Evolutionary conservation across 495 filamentous ascomycete genomes (phyloP), one percentile per base, ranked within the genome.

Genomic region (Penicillium diatomitis): DNA sequence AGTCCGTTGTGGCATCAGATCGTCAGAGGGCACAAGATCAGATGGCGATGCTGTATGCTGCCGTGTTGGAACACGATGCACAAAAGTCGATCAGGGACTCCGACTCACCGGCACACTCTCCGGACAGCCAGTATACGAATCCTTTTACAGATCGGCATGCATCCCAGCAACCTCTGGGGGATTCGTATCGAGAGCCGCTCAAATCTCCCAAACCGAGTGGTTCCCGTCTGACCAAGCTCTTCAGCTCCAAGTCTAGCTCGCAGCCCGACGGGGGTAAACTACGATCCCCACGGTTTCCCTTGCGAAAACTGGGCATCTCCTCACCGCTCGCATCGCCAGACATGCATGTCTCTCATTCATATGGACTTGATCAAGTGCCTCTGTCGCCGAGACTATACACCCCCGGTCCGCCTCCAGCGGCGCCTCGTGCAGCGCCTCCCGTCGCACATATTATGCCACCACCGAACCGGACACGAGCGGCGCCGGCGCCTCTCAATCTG

Each of bases 51-150:
- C 80, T 96, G 56, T 96, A 96, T 62, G 87, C 81, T 43, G 84
- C 89, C 39, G 90, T 95, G 51, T 85, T 95, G 86, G 87, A 87
- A 67, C 85, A 91, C 44, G 88, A 94, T 65, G 83, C 80, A 35
- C 79, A 80, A 42, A 85, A 86, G 66, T 42, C 62, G 4, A 27
- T 37, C 11, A 47, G 52, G 11, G 50, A 64, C 12, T 45, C 31
- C 29, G 52, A 63, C 28, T 60, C 53, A 4, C 59, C 67, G 27
- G 49, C 56, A 4, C 55, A 56, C 8, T 71, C 68, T 4, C 69
- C 66, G 11, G 55, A 68, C n/a, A 68, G 64, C 37, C 59, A 58
- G 11, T 45, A 60, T 28, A 66, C 68, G 8, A 75, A 66, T 9
- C 68, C 68, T 2, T 71, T 69, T 46, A 63, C 65, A n/a, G 66